Conservation (phyloP, 441 rosid species). For the Euphorbia celastroides region DNA sequence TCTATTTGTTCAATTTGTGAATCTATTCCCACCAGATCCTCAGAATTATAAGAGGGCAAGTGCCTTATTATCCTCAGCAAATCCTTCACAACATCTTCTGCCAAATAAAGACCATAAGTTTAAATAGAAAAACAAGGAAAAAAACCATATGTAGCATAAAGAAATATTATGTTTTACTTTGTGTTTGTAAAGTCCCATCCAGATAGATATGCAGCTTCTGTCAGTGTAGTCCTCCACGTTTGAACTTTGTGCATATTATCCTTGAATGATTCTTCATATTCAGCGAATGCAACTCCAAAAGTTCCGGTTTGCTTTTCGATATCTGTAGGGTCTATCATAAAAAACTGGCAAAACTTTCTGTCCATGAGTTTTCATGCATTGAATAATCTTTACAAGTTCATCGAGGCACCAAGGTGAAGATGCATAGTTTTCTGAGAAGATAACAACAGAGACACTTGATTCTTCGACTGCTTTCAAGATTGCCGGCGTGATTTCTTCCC, state of each 20-base stretch:
- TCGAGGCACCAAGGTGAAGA: conserved; percentile 3
- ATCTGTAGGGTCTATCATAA: background rate
- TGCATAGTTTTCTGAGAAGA: conserved; percentile 2
- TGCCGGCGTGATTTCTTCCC: background rate
- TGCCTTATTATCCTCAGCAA: background rate
- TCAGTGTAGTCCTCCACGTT: background rate
- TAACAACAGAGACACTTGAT: background rate
- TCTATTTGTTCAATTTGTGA: background rate
- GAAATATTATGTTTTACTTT: background rate
- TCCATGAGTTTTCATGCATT: background rate
- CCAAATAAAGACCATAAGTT: background rate
- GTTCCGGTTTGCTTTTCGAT: conserved; percentile 1
- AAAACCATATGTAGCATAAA: background rate
- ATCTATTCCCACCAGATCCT: conserved; percentile 5
- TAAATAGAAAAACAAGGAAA: background rate
- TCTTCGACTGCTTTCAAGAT: background rate
- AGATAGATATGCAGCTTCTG: background rate
- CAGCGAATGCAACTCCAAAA: background rate
- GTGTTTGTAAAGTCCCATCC: conserved; percentile 2
- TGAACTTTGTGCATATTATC: background rate
- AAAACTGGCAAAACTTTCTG: background rate
- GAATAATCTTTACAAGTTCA: background rate
- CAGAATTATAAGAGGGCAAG: background rate
- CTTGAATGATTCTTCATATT: background rate
- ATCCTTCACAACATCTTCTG: conserved; percentile 3